Evolutionary conservation across 2,329 filamentous ascomycete genomes (phyloP).

Genomic region (Fusarium pseudoanthophilum): DNA sequence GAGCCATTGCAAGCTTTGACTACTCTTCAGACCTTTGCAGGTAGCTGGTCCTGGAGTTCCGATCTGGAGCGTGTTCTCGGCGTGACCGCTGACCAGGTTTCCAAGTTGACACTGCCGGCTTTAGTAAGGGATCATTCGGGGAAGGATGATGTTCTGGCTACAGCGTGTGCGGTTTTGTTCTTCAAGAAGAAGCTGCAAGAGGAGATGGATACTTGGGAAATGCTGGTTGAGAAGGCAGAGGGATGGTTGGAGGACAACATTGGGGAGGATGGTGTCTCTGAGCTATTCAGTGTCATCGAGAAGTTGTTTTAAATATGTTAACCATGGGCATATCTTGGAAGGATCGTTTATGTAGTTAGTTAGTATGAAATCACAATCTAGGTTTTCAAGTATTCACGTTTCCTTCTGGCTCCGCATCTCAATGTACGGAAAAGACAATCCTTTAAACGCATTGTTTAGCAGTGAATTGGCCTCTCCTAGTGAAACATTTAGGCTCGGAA

Average conservation of each 20-base stretch:
- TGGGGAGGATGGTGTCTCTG: conserved; percentile 14
- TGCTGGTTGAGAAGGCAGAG: conserved; percentile 70
- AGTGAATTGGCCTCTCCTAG: too few species aligned
- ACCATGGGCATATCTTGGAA: background rate
- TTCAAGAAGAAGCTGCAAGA: conserved; percentile 57
- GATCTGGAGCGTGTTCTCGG: conserved; percentile 46
- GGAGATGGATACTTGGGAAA: conserved; percentile 69
- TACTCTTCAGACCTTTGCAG: conserved; percentile 58
- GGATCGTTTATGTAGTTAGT: background rate
- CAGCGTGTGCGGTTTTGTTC: conserved; percentile 46
- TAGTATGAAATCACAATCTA: background rate
- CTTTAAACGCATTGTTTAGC: too few species aligned
- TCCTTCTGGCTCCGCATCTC: fast-evolving
- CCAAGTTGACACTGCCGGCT: conserved; percentile 11
- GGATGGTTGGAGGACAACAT: conserved; percentile 55
- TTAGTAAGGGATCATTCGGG: background rate
- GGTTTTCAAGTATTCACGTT: background rate
- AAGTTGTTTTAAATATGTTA: conserved; percentile 17
- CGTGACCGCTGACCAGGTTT: conserved; percentile 10
- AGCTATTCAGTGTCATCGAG: conserved; percentile 31
- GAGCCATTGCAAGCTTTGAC: conserved; percentile 55
- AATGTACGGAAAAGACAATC: too few species aligned
- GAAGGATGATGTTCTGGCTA: conserved; percentile 40
- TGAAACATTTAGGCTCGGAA: too few species aligned
- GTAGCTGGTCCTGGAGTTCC: conserved; percentile 46